Percentiles rank a stretch among this genome's conserved stretches.
Evolutionary conservation across 768 basidiomycete genomes (phyloP).

Genomic region (Russula olivacea): DNA sequence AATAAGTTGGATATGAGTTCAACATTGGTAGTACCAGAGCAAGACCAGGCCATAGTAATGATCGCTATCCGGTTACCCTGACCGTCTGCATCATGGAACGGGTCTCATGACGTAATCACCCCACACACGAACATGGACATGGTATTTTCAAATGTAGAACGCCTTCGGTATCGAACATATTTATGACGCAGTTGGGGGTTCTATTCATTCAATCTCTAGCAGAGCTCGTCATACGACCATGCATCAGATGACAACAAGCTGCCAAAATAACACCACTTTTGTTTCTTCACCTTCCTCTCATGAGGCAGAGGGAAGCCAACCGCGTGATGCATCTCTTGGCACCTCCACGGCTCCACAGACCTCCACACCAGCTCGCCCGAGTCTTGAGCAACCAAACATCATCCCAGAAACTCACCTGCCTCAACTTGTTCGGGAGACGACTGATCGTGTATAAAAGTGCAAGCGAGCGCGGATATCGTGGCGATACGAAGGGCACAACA

Average conservation of each 20-base stretch:
- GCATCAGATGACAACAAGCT: conserved; percentile 38
- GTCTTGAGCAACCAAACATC: conserved; percentile 35
- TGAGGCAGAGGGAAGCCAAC: neutral
- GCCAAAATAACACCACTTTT: conserved; percentile 26
- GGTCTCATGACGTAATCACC: neutral
- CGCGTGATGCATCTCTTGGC: neutral
- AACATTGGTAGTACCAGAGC: conserved; percentile 59
- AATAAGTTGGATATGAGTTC: conserved; percentile 70
- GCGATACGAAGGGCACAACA: conserved; percentile 29
- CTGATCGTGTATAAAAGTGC: conserved; percentile 33
- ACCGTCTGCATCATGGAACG: neutral
- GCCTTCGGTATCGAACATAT: neutral
- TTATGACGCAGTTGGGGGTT: no score
- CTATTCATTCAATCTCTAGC: conserved; percentile 29
- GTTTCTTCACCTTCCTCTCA: neutral
- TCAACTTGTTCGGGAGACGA: conserved; percentile 37
- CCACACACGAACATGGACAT: no score
- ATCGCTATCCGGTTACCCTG: neutral
- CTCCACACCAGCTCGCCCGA: neutral
- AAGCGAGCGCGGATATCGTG: conserved; percentile 21
- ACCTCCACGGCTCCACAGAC: neutral
- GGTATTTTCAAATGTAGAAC: no score
- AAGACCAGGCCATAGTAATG: conserved; percentile 90
- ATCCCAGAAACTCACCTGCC: conserved; percentile 41
- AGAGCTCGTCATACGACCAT: conserved; percentile 37